These are phyloP conservation scores for Gleditsia sinensis DNA, from an alignment of 306 rosid species.

Conservation along the genomic window DNA sequence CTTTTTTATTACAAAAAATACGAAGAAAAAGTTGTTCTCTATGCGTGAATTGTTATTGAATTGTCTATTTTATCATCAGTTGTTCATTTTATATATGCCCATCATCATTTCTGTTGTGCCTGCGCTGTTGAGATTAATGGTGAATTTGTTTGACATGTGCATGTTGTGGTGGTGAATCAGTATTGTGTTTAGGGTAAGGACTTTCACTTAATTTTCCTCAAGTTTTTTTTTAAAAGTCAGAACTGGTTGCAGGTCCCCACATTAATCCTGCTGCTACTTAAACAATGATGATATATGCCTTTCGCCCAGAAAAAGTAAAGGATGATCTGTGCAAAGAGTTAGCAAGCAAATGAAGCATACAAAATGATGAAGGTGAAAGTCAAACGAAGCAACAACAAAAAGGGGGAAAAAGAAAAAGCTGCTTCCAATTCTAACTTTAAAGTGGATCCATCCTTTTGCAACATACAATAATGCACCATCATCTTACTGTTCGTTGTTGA, in stretches of 20 bases:
- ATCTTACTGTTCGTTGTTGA: slow-evolving; percentile 10
- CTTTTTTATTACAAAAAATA: too few species aligned
- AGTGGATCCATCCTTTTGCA: neutral
- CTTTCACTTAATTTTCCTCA: too few species aligned
- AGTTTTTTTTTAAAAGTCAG: too few species aligned
- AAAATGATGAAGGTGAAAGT: slow-evolving; percentile 8
- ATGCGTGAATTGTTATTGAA: too few species aligned
- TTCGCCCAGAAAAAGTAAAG: neutral
- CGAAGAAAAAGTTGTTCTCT: too few species aligned
- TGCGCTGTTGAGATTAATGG: neutral
- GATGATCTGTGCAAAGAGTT: neutral
- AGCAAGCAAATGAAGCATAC: neutral
- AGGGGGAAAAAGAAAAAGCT: neutral
- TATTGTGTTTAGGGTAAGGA: too few species aligned
- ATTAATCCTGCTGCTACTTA: too few species aligned
- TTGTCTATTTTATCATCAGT: too few species aligned
- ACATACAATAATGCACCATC: neutral
- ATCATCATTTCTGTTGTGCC: neutral
- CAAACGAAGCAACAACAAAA: neutral
- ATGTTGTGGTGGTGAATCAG: too few species aligned
- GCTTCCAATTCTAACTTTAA: slow-evolving; percentile 4
- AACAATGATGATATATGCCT: neutral
- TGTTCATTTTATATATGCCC: neutral
- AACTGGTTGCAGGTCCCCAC: too few species aligned
- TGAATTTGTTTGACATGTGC: neutral